Base-by-base conservation (phyloP, 1,284 basidiomycete genomes). In the Pseudozyma flocculosa region DNA sequence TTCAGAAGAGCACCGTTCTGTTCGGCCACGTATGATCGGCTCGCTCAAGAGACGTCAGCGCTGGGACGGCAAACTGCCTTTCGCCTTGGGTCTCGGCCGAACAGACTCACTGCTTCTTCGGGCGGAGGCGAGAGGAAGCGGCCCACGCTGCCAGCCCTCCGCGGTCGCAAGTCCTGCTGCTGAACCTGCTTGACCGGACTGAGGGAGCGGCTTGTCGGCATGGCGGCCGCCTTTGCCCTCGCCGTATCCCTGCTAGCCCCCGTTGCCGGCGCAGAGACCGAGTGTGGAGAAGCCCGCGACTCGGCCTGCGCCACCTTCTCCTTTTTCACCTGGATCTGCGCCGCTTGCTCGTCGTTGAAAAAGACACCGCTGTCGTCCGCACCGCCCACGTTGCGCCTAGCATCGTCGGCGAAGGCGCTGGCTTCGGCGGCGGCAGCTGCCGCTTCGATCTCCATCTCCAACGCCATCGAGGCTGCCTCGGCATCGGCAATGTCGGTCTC, bases 171-270 rank as follows among this genome's bases (percentile, higher is more conserved):
- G 5, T 47, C 52, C 37, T 54, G 54, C 40, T 34, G 41, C 40
- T 57, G 54, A 42, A 61, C 58, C 23, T 61, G 58, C 43, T 66
- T 66, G 48, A 61, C 49, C 22, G 58, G 58, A 34, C 62, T 65
- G 14, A 54, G 47, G 3, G 57, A 60, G 2, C 62, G 47, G n/a
- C 61, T 43, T 43, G 48, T 42, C 29, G 29, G 29, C 29, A 13
- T 29, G 5, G 29, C 29, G 5, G 29, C 29, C 13, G 29, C 29
- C 29, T 5, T 7, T 5, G 29, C 29, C 5, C 13, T 13, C 29
- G 29, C 29, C 29, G 29, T 13, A 13, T 29, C 13, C 5, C 29
- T 29, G 7, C 13, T 5, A 13, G 29, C 7, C 29, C 17, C 37
- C 19, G 37, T 15, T 21, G 37, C 37, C 15, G 37, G 7, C 37